Base-by-base conservation (phyloP, 1,284 basidiomycete genomes). In the Cryptococcus amylolentus region DNA sequence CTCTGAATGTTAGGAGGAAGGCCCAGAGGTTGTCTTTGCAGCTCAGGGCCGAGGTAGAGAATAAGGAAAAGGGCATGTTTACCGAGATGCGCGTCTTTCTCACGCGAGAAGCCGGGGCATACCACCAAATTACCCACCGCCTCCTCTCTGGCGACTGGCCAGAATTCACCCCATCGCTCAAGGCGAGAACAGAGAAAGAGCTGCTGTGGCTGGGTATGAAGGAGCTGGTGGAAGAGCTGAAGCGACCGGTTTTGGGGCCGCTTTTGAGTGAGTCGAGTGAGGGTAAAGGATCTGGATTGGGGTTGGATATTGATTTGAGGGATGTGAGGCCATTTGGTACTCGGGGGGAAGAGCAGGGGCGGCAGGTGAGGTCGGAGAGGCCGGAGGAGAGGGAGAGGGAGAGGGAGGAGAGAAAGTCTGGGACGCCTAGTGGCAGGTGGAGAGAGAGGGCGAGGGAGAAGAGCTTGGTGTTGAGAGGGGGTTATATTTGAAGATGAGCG, bases 121-220 rank as follows among this genome's bases (percentile, higher is more conserved):
- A 64, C 59, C 69, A 70, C 57, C 52, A 55, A 7, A 64, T 70
- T 46, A 64, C 65, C 12, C 57, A 60, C 37, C 53, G 67, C 5
- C 58, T 70, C 10, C 56, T 66, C 41, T 54, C 59, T 2, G 68
- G 68, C 3, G 23, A 35, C 23, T 70, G 67, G 62, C 52, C 51
- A 9, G 41, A 45, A 13, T 35, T 37, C 44, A 42, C 26, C 5
- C 14, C 42, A 31, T 13, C n/a, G 23, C 23, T n/a, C 20, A 35
- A 26, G 31, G 51, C 6, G 46, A 53, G 31, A 18, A 31, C 16
- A 51, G 41, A n/a, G 51, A 45, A 13, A 54, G 67, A 69, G 55
- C 56, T 64, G 26, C 51, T 42, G 38, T 67, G 65, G 67, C 53
- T 63, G 3, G 67, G 60, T 12, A 66, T 68, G 67, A 44, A 38